Evolutionary conservation across 2,329 filamentous ascomycete genomes (phyloP), one percentile per base, ranked within the genome.

Genomic region (Cladophialophora exuberans): DNA sequence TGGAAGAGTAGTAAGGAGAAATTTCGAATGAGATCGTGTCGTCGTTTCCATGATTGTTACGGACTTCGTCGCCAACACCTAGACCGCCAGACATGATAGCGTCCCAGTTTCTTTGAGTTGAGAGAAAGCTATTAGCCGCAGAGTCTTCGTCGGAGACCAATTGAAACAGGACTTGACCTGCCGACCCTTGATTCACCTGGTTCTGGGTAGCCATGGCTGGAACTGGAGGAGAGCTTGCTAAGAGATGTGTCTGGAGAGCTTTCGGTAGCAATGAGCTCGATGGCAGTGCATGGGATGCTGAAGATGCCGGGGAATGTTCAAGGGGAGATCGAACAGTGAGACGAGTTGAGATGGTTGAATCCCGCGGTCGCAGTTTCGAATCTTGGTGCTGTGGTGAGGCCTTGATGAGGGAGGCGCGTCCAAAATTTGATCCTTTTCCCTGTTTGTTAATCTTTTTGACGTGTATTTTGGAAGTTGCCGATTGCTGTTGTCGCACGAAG

Each of bases 241-340:
- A 6, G 35, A 46, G 39, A 18, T 26, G 18, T 22, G n/a, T 43
- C 23, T 38, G 26, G 15, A 15, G 30, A 9, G 20, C 25, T 33
- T 30, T 35, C 17, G 51, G 52, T n/a, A 55, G 43, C 38, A 55
- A 48, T n/a, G 56, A 48, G 48, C 56, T 59, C 20, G 56, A 59
- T 6, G 47, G 45, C 20, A 59, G 35, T 23, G 43, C 28, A 22
- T 28, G 44, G 31, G 44, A 43, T 33, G 28, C 35, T 11, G 17
- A 38, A 17, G 22, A 25, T 11, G 20, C 18, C 9, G 45, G 20
- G 15, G 22, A 41, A 22, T 13, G 35, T 5, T 13, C 20, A 17
- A 51, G 44, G 42, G 3, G 41, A 35, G 23, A 41, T 45, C n/a
- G 4, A n/a, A 28, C 18, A 18, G 6, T 35, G 42, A 26, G 25